Evolutionary conservation across 2,329 filamentous ascomycete species (phyloP).

Genomic region (Plenodomus tracheiphilus): DNA sequence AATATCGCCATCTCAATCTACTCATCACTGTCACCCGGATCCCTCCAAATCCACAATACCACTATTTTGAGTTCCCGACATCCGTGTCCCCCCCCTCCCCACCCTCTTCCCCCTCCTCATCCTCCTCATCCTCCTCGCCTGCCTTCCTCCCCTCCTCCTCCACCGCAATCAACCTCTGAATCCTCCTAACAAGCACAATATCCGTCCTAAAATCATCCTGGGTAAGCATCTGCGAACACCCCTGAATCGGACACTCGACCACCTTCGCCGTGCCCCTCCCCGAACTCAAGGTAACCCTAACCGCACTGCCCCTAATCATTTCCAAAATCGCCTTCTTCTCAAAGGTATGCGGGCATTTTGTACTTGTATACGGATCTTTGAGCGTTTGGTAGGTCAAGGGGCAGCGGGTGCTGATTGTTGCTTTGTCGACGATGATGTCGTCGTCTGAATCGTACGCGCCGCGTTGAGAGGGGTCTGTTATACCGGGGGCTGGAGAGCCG

Average conservation of each 20-base stretch:
- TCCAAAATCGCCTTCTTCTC: conserved; percentile 67
- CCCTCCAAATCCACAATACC: conserved; percentile 26
- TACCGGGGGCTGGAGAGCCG: conserved; percentile 48
- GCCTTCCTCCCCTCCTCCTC: conserved; percentile 29
- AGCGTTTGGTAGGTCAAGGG: conserved; percentile 69
- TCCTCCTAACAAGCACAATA: conserved; percentile 40
- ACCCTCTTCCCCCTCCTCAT: neutral
- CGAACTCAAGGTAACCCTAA: conserved; percentile 15
- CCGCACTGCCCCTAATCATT: conserved; percentile 46
- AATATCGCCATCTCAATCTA: neutral
- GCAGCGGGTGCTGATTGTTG: conserved; percentile 68
- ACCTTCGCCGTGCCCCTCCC: conserved; percentile 32
- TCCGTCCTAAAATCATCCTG: conserved; percentile 34
- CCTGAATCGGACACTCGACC: conserved; percentile 65
- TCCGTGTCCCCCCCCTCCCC: conserved; percentile 4
- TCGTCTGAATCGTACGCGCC: conserved; percentile 59
- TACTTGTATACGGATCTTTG: conserved; percentile 67
- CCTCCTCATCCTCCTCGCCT: conserved; percentile 30
- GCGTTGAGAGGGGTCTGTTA: conserved; percentile 36
- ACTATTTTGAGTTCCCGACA: conserved; percentile 12
- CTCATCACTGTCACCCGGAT: conserved; percentile 16
- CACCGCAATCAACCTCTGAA: conserved; percentile 40
- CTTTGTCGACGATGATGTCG: conserved; percentile 68
- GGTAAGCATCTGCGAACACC: conserved; percentile 54
- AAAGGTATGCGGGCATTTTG: conserved; percentile 72